These are phyloP conservation scores for Sutorius eximius DNA, from an alignment of 1,284 basidiomycete genomes.

Conservation along the genomic window DNA sequence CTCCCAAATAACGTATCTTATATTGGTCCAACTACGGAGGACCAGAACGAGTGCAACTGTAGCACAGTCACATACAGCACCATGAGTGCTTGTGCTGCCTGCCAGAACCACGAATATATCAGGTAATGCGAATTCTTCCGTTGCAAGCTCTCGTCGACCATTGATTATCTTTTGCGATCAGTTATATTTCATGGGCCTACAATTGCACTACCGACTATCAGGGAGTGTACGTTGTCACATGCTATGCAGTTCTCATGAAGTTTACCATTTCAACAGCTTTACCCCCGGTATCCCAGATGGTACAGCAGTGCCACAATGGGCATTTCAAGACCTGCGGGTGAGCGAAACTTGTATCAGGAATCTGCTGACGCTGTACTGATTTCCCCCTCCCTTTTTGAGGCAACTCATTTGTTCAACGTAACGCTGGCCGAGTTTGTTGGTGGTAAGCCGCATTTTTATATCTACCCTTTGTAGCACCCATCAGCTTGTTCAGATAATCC, in stretches of 20 bases:
- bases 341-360: neutral
- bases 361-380: neutral
- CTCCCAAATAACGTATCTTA: constrained; percentile 22
- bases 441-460: constrained; percentile 17
- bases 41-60: constrained; percentile 31
- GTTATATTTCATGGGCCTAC: constrained; percentile 30
- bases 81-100: constrained; percentile 36
- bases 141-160: too few species aligned
- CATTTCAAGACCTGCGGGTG: constrained; percentile 33
- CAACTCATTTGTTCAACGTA: constrained; percentile 16
- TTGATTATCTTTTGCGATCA: constrained; percentile 4
- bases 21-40: constrained; percentile 17
- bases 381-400: constrained; percentile 9
- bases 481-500: constrained; percentile 25
- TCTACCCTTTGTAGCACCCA: neutral
- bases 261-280: constrained; percentile 20
- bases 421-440: constrained; percentile 24
- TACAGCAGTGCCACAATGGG: constrained; percentile 35
- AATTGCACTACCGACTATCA: constrained; percentile 28
- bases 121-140: constrained; percentile 10
- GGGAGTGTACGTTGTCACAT: constrained; percentile 16
- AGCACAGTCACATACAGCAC: constrained; percentile 34
- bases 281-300: constrained; percentile 22
- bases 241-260: neutral
- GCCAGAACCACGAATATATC: constrained; percentile 29